Evolutionary conservation across 371 early-diverging fungal species (phyloP), one percentile per base, ranked within the genome.

Genomic region (Scutellospora calospora): DNA sequence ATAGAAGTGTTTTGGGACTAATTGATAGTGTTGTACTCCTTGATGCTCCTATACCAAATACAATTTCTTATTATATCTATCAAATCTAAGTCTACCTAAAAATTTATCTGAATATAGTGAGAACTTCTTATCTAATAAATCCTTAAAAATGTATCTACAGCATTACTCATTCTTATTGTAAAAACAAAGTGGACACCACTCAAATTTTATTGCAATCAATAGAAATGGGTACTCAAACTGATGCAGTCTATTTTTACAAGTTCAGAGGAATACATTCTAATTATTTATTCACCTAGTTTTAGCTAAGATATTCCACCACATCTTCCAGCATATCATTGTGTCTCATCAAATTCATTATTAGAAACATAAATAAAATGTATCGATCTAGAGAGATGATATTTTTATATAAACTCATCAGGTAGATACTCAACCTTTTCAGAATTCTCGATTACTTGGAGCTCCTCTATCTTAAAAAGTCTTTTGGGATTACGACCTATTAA

Each of bases 91-190:
- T 25, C n/a, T n/a, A 41, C 41, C n/a, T 29, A 74, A 74, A 33
- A 74, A 74, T 27, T 55, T 55, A 20, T 52, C 25, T 33, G 4
- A 54, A 57, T 55, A 74, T 55, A 27, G n/a, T 54, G 55, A 29
- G n/a, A 74, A 74, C 52, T 52, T 74, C 57, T 74, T 74, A 74
- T n/a, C 57, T 49, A 74, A 41, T 29, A 74, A 54, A 74, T 74
- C 74, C 57, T 74, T 27, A 74, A 73, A 73, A 73, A 73, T 73
- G 22, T 73, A 73, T 73, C 73, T 22, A 51, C 73, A 73, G 51
- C 51, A n/a, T 18, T 54, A 8, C 33, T 73, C 73, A 52, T 73
- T n/a, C 2, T 3, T 73, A 54, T 52, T 18, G 51, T 73, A 51
- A 38, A 51, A 51, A 41, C 73, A 73, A 51, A 73, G 2, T 6